These are phyloP conservation scores for Podospora pseudopauciseta DNA, from an alignment of 495 filamentous ascomycete species.

Conservation along the genomic window DNA sequence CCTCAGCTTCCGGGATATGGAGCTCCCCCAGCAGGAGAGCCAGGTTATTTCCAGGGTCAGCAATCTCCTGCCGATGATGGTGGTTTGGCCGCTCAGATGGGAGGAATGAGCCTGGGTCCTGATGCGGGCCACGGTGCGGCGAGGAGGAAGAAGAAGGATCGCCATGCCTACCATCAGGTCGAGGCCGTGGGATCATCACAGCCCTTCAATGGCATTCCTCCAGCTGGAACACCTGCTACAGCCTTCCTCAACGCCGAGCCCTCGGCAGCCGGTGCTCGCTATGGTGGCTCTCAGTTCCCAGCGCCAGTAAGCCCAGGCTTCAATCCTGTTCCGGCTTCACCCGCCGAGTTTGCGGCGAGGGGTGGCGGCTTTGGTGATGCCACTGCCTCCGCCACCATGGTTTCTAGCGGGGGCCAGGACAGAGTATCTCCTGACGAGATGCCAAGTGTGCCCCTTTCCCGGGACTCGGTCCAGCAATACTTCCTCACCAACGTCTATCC, in stretches of 20 bases:
- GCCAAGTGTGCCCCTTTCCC: slow-evolving; percentile 81
- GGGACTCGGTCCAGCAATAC: slow-evolving; percentile 75
- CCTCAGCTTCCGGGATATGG: slow-evolving; percentile 38
- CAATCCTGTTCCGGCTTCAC: slow-evolving; percentile 52
- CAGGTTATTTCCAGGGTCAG: slow-evolving; percentile 32
- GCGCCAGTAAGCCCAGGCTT: slow-evolving; percentile 57
- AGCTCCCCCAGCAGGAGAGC: slow-evolving; percentile 24
- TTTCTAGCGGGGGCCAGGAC: slow-evolving; percentile 58
- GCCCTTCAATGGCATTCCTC: slow-evolving; percentile 62
- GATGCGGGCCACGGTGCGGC: slow-evolving; percentile 48
- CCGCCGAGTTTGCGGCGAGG: slow-evolving; percentile 56
- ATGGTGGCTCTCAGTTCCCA: slow-evolving; percentile 53
- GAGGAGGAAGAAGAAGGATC: slow-evolving; percentile 83
- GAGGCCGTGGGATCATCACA: slow-evolving; percentile 64
- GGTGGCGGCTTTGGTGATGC: slow-evolving; percentile 33
- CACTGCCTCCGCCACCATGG: slow-evolving; percentile 33
- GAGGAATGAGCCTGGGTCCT: slow-evolving; percentile 67
- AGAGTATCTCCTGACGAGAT: slow-evolving; percentile 89
- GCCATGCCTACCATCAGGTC: slow-evolving; percentile 87
- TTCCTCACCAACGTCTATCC: slow-evolving; percentile 86
- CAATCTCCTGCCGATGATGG: slow-evolving; percentile 41
- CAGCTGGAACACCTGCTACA: slow-evolving; percentile 54
- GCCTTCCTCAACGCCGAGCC: slow-evolving; percentile 69
- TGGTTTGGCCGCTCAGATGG: slow-evolving; percentile 81
- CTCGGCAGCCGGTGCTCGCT: slow-evolving; percentile 31